A percentile compares a stretch with the other conserved stretches of the same genome.
Conservation (phyloP, 2,329 filamentous ascomycete species). For the Talaromyces piceae region DNA sequence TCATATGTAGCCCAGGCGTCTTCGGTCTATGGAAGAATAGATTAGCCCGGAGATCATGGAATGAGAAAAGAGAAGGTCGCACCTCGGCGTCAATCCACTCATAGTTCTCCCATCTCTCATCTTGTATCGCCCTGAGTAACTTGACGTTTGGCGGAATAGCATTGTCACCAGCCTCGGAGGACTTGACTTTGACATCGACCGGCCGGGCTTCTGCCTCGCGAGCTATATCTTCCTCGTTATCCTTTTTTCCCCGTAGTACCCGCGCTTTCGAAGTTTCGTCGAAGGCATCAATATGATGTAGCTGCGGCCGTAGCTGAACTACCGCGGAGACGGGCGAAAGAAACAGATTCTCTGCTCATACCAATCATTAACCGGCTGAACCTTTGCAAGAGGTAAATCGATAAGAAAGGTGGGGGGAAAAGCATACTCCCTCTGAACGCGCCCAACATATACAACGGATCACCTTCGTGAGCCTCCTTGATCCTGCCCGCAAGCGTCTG, state of each 20-base stretch:
- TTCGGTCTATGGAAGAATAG: constrained; percentile 39
- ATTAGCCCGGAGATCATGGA: not conserved
- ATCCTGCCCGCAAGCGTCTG: constrained; percentile 84
- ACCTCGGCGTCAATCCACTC: constrained; percentile 75
- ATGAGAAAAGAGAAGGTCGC: not conserved
- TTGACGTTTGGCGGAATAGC: constrained; percentile 65
- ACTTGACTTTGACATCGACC: constrained; percentile 82
- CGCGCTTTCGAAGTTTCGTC: constrained; percentile 52
- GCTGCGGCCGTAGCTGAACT: constrained; percentile 82
- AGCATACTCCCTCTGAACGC: constrained; percentile 74
- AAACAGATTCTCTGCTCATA: constrained; percentile 1
- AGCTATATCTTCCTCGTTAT: constrained; percentile 37
- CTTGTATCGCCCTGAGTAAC: constrained; percentile 68
- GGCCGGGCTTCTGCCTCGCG: constrained; percentile 56
- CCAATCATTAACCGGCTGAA: not conserved
- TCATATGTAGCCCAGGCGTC: constrained; percentile 70
- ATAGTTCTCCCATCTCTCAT: constrained; percentile 73
- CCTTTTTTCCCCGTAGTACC: constrained; percentile 28
- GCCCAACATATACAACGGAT: constrained; percentile 77
- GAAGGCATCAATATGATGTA: constrained; percentile 84
- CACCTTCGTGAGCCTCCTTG: constrained; percentile 59
- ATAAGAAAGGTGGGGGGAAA: constrained; percentile 1
- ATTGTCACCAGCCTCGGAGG: constrained; percentile 58
- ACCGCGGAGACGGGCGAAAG: constrained; percentile 75
- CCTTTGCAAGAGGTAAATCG: not conserved